Conservation (phyloP, 257 asterid genomes). For the Nyctanthes arbortristis region DNA sequence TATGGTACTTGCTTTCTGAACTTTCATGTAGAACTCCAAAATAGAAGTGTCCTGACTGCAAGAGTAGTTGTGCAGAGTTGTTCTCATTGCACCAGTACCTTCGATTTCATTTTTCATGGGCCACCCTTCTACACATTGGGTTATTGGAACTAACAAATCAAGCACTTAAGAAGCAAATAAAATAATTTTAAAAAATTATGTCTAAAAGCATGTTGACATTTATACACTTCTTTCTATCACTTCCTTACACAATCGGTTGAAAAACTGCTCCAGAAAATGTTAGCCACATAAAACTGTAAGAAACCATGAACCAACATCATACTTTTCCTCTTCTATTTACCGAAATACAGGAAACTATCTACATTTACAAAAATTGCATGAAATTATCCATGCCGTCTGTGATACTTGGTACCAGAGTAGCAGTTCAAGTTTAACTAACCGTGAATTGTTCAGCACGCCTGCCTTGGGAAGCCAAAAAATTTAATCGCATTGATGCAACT, state of each 20-base stretch:
- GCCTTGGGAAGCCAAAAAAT: conserved; percentile 81
- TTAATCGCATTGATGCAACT: conserved; percentile 85
- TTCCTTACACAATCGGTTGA: neutral
- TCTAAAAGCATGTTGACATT: neutral
- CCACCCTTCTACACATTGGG: neutral
- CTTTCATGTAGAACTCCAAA: neutral
- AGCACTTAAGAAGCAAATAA: too few relatives aligned
- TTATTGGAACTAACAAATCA: neutral
- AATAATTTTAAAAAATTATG: neutral
- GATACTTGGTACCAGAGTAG: conserved; percentile 15
- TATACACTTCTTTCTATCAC: neutral
- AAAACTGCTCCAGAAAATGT: neutral
- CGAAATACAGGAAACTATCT: neutral
- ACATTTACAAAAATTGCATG: too few relatives aligned
- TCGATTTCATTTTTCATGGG: neutral
- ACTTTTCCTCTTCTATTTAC: neutral
- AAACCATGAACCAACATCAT: neutral
- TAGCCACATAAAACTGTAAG: neutral
- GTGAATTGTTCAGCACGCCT: conserved; percentile 91
- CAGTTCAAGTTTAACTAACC: conserved; percentile 48
- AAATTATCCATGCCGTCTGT: neutral
- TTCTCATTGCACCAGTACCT: neutral
- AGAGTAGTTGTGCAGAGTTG: neutral
- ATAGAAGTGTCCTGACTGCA: neutral
- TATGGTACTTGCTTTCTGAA: neutral